These are phyloP conservation scores for Boletus vermiculosoides DNA, from an alignment of 768 basidiomycete genomes.

Conservation along the genomic window DNA sequence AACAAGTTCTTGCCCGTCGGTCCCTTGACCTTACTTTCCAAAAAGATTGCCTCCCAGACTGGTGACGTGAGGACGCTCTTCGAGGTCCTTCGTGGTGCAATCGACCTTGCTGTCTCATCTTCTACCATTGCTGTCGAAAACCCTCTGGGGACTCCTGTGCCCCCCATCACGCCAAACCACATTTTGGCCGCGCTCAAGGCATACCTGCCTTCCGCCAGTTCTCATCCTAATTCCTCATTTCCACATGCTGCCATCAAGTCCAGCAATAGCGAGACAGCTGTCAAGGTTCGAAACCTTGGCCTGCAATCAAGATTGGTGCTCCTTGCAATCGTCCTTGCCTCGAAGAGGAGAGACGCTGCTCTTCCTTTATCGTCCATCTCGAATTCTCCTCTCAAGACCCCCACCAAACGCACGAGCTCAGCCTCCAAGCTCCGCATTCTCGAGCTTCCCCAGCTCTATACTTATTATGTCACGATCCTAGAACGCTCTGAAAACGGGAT, in stretches of 20 bases:
- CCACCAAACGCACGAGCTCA: constrained; percentile 53
- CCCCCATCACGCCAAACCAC: constrained; percentile 59
- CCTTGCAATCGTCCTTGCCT: constrained; percentile 60
- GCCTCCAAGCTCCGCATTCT: constrained; percentile 40
- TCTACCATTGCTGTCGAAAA: constrained; percentile 17
- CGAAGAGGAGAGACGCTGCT: constrained; percentile 57
- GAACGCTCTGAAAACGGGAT: constrained; percentile 51
- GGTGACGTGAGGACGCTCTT: constrained; percentile 82
- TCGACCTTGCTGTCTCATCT: constrained; percentile 59
- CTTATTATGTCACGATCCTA: constrained; percentile 62
- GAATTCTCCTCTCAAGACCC: constrained; percentile 35
- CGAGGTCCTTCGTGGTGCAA: constrained; percentile 76
- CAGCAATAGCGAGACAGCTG: constrained; percentile 57
- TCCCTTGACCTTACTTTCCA: constrained; percentile 67
- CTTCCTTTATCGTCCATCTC: constrained; percentile 48
- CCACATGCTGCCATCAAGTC: constrained; percentile 24
- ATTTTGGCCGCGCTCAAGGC: constrained; percentile 75
- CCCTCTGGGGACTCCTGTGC: constrained; percentile 36
- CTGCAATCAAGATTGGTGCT: constrained; percentile 74
- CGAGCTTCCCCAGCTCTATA: constrained; percentile 60
- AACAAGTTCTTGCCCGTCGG: constrained; percentile 62
- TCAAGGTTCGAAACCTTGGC: constrained; percentile 66
- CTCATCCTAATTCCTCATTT: constrained; percentile 8
- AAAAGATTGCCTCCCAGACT: constrained; percentile 77
- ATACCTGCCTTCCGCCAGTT: constrained; percentile 47